Conservation (phyloP, 352 stramenopile genomes). For the Globisporangium spiculum region DNA sequence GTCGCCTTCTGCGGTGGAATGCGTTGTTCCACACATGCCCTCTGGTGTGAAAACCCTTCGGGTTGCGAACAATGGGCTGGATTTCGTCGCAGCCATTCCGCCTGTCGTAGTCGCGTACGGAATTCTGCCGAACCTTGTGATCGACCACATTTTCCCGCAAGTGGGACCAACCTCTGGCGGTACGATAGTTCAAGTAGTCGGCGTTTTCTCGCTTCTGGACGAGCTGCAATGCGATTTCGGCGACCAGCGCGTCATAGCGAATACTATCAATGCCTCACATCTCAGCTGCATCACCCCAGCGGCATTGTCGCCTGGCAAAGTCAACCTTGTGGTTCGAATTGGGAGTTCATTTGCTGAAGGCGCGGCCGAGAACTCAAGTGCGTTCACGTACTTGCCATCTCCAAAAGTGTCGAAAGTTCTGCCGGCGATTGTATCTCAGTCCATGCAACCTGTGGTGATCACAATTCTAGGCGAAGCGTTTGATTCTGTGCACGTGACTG, state of each 20-base stretch:
- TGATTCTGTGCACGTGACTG: constrained; percentile 16
- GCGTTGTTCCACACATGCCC: constrained; percentile 43
- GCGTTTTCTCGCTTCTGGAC: constrained; percentile 33
- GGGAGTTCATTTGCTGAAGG: constrained; percentile 28
- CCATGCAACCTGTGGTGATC: constrained; percentile 16
- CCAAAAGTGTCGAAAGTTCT: constrained; percentile 25
- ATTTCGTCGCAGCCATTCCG: constrained; percentile 28
- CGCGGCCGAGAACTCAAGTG: constrained; percentile 5
- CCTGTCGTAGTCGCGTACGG: constrained; percentile 22
- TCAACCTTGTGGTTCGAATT: constrained; percentile 24
- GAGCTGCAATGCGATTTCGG: constrained; percentile 46
- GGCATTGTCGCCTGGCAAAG: constrained; percentile 9
- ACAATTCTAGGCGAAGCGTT: constrained; percentile 30
- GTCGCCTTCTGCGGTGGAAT: constrained; percentile 47
- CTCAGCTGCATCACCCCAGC: constrained; percentile 34
- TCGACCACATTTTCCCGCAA: constrained; percentile 29
- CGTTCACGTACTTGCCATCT: constrained; percentile 28
- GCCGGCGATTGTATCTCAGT: constrained; percentile 37
- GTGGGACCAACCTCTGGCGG: constrained; percentile 33
- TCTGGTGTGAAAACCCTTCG: constrained; percentile 37
- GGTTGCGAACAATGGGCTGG: constrained; percentile 58
- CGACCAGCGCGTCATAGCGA: constrained; percentile 22
- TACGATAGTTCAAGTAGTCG: constrained; percentile 32
- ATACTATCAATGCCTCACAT: constrained; percentile 23
- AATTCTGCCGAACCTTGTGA: constrained; percentile 34